Evolutionary conservation across 1,284 basidiomycete species (phyloP).

Genomic region (Austroboletus novae-zelandiae): DNA sequence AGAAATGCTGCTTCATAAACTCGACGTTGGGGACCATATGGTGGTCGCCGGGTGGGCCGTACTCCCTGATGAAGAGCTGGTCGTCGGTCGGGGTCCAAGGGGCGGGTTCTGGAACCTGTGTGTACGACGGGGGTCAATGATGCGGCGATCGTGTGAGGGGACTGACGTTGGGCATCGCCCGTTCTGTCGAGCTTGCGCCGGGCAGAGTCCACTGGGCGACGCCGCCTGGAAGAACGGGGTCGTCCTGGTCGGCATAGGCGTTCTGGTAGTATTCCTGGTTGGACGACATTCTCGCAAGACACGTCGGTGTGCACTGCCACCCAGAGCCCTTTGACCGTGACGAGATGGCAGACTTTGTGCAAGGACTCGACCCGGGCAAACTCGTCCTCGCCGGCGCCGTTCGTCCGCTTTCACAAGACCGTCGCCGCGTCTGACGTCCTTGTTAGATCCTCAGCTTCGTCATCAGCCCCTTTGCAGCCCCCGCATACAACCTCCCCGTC

Average conservation of each 20-base stretch:
- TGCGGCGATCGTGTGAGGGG: conserved; percentile 21
- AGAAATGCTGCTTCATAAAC: conserved; percentile 92
- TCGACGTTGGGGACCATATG: conserved; percentile 67
- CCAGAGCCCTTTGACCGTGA: neutral
- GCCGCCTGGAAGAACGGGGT: conserved; percentile 31
- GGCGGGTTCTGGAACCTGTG: conserved; percentile 25
- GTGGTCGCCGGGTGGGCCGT: conserved; percentile 26
- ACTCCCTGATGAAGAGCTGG: conserved; percentile 30
- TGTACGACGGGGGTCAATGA: conserved; percentile 21
- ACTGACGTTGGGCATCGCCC: conserved; percentile 31
- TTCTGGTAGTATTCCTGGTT: conserved; percentile 26
- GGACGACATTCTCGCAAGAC: conserved; percentile 17
- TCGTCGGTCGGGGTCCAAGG: conserved; percentile 24
- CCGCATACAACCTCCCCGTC: conserved; percentile 70
- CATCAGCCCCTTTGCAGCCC: conserved; percentile 55
- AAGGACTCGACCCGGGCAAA: conserved; percentile 66
- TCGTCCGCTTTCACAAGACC: conserved; percentile 16
- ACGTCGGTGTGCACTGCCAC: neutral
- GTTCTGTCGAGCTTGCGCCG: conserved; percentile 25
- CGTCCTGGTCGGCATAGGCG: conserved; percentile 25
- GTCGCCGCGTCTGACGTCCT: neutral
- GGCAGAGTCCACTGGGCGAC: conserved; percentile 24
- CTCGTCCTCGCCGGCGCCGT: conserved; percentile 66
- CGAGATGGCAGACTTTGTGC: conserved; percentile 53
- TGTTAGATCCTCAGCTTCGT: conserved; percentile 55